Evolutionary conservation across 179 eudicot species (phyloP).

Genomic region (Actinidia polygama): DNA sequence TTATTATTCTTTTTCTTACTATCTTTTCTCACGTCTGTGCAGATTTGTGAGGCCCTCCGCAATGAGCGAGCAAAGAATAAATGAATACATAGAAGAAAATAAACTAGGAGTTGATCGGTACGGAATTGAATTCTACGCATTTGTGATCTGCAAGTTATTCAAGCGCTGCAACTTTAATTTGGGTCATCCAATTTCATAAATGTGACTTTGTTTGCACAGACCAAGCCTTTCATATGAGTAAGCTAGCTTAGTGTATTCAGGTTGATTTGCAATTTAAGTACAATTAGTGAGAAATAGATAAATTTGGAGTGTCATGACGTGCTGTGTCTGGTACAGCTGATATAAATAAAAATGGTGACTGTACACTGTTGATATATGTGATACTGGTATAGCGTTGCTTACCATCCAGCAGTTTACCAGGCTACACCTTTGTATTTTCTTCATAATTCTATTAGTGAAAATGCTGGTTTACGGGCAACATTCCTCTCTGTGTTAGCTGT

Average conservation of each 20-base stretch:
- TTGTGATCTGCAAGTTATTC: not conserved
- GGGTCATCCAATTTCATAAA: not conserved
- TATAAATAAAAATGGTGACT: not conserved
- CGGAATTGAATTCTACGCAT: slow-evolving; percentile 9
- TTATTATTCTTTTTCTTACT: slow-evolving; percentile 13
- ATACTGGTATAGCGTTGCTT: not conserved
- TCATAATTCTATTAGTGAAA: not conserved
- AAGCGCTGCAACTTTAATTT: not conserved
- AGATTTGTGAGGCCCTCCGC: slow-evolving; percentile 95
- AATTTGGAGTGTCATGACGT: not conserved
- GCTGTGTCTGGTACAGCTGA: not conserved
- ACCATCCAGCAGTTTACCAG: not conserved
- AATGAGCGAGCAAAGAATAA: slow-evolving; percentile 74
- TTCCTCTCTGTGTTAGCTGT: slow-evolving; percentile 2
- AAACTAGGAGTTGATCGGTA: slow-evolving; percentile 89
- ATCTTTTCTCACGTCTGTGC: slow-evolving; percentile 28
- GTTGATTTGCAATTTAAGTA: not conserved
- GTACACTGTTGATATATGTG: not conserved
- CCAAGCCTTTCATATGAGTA: not conserved
- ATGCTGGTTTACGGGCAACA: not conserved
- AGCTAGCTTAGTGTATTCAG: slow-evolving; percentile 7
- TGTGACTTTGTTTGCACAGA: not conserved
- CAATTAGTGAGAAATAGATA: slow-evolving; percentile 6
- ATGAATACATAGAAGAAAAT: slow-evolving; percentile 86
- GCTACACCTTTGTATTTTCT: not conserved